Base-by-base conservation (phyloP, 495 filamentous ascomycete genomes). In the Neurospora tetrasperma region DNA sequence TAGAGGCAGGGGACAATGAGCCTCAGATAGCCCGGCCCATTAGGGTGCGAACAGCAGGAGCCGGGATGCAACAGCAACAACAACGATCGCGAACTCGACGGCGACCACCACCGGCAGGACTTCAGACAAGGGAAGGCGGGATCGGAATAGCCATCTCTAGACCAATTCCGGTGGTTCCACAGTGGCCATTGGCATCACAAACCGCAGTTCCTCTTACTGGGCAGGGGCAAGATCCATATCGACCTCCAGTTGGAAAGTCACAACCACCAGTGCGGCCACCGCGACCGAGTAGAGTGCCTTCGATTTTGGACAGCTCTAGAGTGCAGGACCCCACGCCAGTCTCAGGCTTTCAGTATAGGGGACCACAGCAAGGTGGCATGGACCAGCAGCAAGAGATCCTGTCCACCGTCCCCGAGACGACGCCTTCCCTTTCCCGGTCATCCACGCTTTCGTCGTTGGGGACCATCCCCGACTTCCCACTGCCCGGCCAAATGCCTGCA, bases 211-310 rank as follows among this genome's bases (percentile, higher is more conserved):
- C 54, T 62, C 54, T 31, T 16, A 31, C 54, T 62, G 23, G 23
- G 77, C 82, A 84, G 59, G 83, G 85, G 79, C 70, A 82, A 75
- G 74, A 82, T 75, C 74, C 81, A 59, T 87, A 86, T 71, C 81
- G 85, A 76, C 84, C 86, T 75, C 80, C 85, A 38, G 76, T 78
- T 5, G 86, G 86, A 9, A 82, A 84, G 73, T 87, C 87, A 41
- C 85, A 87, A 75, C 86, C 90, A 54, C 91, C 91, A 12, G 88
- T 88, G 79, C 85, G 91, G 74, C 92, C 92, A 31, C 89, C 88
- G 43, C 87, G 90, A 48, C 91, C 91, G 74, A 89, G 83, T 76
- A 82, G 82, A 79, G 88, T 87, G 54, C 88, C 83, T 70, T 88
- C 82, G 54, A 87, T 86, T 62, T 79, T 84, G 69, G 86, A 86